These are phyloP conservation scores for Erysimum cheiranthoides DNA, from an alignment of 345 rosid species.

Conservation along the genomic window DNA sequence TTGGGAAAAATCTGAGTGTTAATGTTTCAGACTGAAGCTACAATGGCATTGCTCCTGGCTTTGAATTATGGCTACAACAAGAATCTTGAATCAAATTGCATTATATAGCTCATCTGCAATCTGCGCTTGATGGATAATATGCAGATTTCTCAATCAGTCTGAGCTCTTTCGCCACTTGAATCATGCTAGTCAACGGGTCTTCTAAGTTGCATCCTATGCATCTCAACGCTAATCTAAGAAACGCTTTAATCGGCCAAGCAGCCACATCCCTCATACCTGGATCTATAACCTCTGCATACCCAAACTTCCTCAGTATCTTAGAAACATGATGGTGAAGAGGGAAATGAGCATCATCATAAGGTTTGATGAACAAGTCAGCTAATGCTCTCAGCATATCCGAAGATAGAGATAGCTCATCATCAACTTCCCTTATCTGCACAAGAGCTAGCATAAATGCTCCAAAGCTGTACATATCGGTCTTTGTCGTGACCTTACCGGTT, in stretches of 20 bases:
- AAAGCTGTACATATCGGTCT: constrained; percentile 41
- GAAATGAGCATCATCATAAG: constrained; percentile 20
- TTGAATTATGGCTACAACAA: not conserved
- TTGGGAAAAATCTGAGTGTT: not conserved
- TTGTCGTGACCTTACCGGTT: constrained; percentile 37
- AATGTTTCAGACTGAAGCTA: not conserved
- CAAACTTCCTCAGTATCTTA: constrained; percentile 33
- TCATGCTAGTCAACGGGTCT: constrained; percentile 28
- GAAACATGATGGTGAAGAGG: constrained; percentile 36
- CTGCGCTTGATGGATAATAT: not conserved
- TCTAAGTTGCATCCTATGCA: constrained; percentile 38
- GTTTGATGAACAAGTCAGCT: constrained; percentile 33
- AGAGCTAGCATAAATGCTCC: constrained; percentile 43
- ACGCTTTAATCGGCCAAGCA: constrained; percentile 17
- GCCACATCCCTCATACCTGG: constrained; percentile 14
- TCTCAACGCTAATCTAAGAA: constrained; percentile 35
- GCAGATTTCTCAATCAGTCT: constrained; percentile 22
- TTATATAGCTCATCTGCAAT: not conserved
- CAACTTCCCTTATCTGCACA: constrained; percentile 27
- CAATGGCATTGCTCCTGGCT: not conserved
- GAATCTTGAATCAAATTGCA: not conserved
- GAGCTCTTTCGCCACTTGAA: constrained; percentile 36
- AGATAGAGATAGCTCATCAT: constrained; percentile 37
- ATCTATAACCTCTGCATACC: constrained; percentile 30
- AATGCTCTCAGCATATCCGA: constrained; percentile 28